Evolutionary conservation across 2,329 filamentous ascomycete genomes (phyloP).

Genomic region (Aspergillus caelatus): DNA sequence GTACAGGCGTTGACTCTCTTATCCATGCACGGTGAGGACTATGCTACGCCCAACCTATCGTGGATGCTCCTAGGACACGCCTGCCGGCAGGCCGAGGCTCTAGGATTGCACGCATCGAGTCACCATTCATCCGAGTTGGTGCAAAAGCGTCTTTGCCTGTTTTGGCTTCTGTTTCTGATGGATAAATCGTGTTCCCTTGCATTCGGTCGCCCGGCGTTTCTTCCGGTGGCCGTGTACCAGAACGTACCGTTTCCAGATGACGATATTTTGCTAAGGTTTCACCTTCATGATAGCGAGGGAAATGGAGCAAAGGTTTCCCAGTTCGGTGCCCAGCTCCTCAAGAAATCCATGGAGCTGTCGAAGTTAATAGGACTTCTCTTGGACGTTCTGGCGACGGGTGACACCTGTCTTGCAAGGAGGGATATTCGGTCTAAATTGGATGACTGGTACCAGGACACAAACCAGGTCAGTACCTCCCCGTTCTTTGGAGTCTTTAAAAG

Average conservation of each 20-base stretch:
- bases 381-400: background rate
- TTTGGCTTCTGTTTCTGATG: slow-evolving; percentile 18
- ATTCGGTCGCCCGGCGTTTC: slow-evolving; percentile 19
- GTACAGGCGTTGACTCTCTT: slow-evolving; percentile 14
- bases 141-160: slow-evolving; percentile 15
- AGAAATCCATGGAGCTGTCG: background rate
- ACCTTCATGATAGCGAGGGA: background rate
- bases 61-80: slow-evolving; percentile 21
- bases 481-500: background rate
- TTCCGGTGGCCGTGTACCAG: slow-evolving; percentile 11
- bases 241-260: slow-evolving; percentile 11
- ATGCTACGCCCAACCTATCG: slow-evolving; percentile 18
- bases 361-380: slow-evolving; percentile 1
- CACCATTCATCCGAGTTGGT: background rate
- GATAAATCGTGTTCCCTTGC: slow-evolving; percentile 22
- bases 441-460: background rate
- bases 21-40: slow-evolving; percentile 20
- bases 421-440: background rate
- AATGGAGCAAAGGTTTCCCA: background rate
- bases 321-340: background rate
- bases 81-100: slow-evolving; percentile 20
- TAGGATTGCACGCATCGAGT: slow-evolving; percentile 7
- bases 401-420: background rate
- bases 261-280: background rate
- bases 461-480: background rate